These are phyloP conservation scores for Cutaneotrichosporon sp. DNA, from an alignment of 1,284 basidiomycete species.

Conservation along the genomic window DNA sequence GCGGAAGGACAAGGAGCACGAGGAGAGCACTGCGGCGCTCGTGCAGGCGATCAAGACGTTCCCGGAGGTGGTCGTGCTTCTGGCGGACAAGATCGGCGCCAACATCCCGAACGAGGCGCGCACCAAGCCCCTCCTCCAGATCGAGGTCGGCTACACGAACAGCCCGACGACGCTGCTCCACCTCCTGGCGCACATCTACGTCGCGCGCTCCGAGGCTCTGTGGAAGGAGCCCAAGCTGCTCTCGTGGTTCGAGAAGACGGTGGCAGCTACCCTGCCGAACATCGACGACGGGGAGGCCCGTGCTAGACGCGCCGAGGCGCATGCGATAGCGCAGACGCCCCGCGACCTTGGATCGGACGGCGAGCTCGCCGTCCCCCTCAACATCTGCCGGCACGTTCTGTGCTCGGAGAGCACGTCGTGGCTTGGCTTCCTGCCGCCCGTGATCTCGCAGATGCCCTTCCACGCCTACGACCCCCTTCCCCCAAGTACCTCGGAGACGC, in stretches of 20 bases:
- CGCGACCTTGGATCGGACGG: slow-evolving; percentile 37
- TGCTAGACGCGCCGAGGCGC: slow-evolving; percentile 35
- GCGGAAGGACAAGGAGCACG: slow-evolving; percentile 60
- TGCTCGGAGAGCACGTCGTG: slow-evolving; percentile 64
- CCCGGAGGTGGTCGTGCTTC: slow-evolving; percentile 73
- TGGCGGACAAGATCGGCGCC: slow-evolving; percentile 80
- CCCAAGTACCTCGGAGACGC: slow-evolving; percentile 61
- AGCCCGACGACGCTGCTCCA: slow-evolving; percentile 56
- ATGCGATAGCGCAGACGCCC: slow-evolving; percentile 52
- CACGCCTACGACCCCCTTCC: slow-evolving; percentile 80
- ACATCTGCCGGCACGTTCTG: slow-evolving; percentile 71
- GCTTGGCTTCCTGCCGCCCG: slow-evolving; percentile 70
- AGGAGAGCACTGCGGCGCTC: slow-evolving; percentile 66
- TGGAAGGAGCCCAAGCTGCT: slow-evolving; percentile 75
- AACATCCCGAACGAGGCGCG: slow-evolving; percentile 63
- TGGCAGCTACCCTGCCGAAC: slow-evolving; percentile 27
- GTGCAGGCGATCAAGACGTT: slow-evolving; percentile 71
- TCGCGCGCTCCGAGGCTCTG: slow-evolving; percentile 67
- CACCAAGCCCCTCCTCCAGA: slow-evolving; percentile 64
- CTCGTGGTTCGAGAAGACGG: slow-evolving; percentile 68
- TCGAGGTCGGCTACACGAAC: slow-evolving; percentile 66
- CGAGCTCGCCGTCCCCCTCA: slow-evolving; percentile 42
- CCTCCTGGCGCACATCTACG: slow-evolving; percentile 82
- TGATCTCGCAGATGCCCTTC: slow-evolving; percentile 54
- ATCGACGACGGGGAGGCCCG: slow-evolving; percentile 33